Percentiles rank a stretch among this genome's conserved stretches.
Conservation (phyloP, 2,329 filamentous ascomycete species). For the Didymella pinodella region DNA sequence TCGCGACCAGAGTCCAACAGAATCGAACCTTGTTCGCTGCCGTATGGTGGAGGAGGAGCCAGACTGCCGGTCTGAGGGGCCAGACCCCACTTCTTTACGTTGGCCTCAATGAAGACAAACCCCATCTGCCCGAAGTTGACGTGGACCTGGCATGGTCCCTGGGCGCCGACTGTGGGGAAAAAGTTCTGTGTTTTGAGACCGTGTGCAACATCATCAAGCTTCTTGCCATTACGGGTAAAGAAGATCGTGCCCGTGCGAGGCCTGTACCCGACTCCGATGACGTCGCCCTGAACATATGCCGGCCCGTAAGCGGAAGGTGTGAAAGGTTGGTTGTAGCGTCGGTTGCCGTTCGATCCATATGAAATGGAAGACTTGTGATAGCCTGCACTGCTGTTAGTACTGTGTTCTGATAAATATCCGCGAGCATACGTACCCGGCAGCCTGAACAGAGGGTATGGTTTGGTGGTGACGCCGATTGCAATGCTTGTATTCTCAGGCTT, state of each 20-base stretch:
- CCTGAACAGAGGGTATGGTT: conserved; percentile 94
- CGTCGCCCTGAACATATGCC: conserved; percentile 88
- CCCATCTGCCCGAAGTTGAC: conserved; percentile 98
- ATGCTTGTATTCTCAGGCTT: conserved; percentile 89
- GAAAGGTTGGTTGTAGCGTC: conserved; percentile 94
- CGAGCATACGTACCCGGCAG: conserved; percentile 74
- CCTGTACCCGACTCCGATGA: conserved; percentile 93
- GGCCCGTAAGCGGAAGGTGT: conserved; percentile 80
- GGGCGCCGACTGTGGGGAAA: conserved; percentile 96
- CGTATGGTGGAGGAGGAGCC: conserved; percentile 94
- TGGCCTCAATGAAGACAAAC: conserved; percentile 98
- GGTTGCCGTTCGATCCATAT: conserved; percentile 85
- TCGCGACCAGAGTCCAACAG: conserved; percentile 81
- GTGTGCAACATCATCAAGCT: conserved; percentile 91
- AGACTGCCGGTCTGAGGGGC: conserved; percentile 95
- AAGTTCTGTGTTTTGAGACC: conserved; percentile 95
- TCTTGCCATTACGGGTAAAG: conserved; percentile 98
- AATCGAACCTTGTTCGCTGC: conserved; percentile 96
- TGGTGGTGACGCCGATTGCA: conserved; percentile 93
- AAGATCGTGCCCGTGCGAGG: conserved; percentile 94
- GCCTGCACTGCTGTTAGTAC: conserved; percentile 60
- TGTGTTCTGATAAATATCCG: not conserved
- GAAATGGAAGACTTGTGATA: conserved; percentile 93
- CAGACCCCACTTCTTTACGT: conserved; percentile 99
- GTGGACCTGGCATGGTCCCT: conserved; percentile 89